A percentile compares a stretch with the other conserved stretches of the same genome.
Evolutionary conservation across 2,329 filamentous ascomycete genomes (phyloP).

Genomic region (Mollisia scopiformis): DNA sequence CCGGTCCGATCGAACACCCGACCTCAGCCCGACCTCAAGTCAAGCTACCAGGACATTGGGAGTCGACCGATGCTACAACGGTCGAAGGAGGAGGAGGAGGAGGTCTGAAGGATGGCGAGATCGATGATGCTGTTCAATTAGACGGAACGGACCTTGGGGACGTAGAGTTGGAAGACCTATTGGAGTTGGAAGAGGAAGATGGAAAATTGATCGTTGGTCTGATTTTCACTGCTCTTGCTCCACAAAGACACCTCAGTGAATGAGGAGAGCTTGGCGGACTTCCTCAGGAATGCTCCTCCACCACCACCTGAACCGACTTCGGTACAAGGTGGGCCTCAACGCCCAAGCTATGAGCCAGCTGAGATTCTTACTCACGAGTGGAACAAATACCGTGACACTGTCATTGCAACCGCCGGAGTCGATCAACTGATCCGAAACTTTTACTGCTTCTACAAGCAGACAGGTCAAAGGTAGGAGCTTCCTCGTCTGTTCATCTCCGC

Average conservation of each 20-base stretch:
- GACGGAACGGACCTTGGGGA: background rate
- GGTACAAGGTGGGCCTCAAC: too few relatives aligned
- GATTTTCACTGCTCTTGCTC: too few relatives aligned
- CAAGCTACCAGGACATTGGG: background rate
- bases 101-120: background rate
- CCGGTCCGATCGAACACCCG: background rate
- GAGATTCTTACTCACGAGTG: slow-evolving; percentile 99
- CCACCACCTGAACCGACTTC: too few relatives aligned
- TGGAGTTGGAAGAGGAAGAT: background rate
- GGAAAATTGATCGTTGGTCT: too few relatives aligned
- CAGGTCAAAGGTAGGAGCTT: too few relatives aligned
- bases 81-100: background rate
- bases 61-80: background rate
- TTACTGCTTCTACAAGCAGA: too few relatives aligned
- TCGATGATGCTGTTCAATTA: background rate
- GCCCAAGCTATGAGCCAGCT: too few relatives aligned
- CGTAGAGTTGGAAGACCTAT: background rate
- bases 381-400: slow-evolving; percentile 92
- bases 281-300: too few relatives aligned
- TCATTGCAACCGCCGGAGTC: slow-evolving; percentile 87
- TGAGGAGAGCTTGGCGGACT: too few relatives aligned
- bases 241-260: too few relatives aligned
- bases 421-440: slow-evolving; percentile 88
- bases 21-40: background rate
- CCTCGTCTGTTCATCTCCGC: too few relatives aligned